Base-by-base conservation (phyloP, 495 filamentous ascomycete species). In the Penicillium ucsense region DNA sequence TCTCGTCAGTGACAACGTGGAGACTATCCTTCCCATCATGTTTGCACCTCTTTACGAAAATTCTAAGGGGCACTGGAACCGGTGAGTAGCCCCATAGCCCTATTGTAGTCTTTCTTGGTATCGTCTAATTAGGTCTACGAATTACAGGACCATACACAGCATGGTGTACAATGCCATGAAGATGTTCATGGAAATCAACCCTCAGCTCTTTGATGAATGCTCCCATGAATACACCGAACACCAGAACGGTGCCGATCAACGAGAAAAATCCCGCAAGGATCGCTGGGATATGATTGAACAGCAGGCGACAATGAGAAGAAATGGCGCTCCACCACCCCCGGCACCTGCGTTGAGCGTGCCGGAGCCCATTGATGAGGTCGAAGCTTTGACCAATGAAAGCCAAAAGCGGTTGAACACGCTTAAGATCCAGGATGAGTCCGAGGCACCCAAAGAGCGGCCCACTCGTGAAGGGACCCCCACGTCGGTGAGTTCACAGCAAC, bases 131-230 rank as follows among this genome's bases (percentile, higher is more conserved):
- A 10, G 20, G 59, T 50, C 56, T 43, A 57, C 43, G 9, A 3
- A 37, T 5, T 42, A 11, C 47, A 98, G 92, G 53, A 99, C 92
- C 8, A 99, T 99, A 53, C 94, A 99, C 58, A 92, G 94, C 59
- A 97, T 99, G 94, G 92, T 99, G 11, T 99, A 97, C 63, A 99
- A 97, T 60, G 92, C 92, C 41, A 99, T 99, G 92, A 99, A 99
- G 62, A 82, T 99, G 38, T 99, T 99, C 68, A 99, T 99, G 92
- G 92, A 99, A 66, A 96, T 99, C 57, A 97, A 99, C 57, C 92
- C 92, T 10, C 88, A 94, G 59, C 83, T 99, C 28, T 99, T 99
- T 61, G 92, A 99, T 54, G 92, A 97, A 58, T 99, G 92, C 69
- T 95, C 91, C 5, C 89, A 94, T 57, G 89, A 95, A 49, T 99